Evolutionary conservation across 768 basidiomycete species (phyloP).

Genomic region (Lentinula guzmanii): DNA sequence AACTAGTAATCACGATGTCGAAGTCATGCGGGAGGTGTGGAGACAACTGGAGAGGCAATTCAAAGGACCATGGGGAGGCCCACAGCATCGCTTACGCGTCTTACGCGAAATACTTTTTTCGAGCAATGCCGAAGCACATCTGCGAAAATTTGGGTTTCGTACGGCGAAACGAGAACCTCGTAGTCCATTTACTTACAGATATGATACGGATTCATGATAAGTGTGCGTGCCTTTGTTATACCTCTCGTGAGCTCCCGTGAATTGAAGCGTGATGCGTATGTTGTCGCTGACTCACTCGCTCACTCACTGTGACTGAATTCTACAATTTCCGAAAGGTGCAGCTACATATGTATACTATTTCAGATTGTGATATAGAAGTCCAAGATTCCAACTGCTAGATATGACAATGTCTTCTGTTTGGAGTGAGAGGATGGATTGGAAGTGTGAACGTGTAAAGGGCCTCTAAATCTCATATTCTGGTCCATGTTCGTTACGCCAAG

Average conservation of each 20-base stretch:
- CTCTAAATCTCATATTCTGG: background rate
- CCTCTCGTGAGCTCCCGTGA: background rate
- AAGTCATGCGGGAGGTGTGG: conserved; percentile 52
- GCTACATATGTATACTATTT: background rate
- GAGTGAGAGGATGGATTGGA: background rate
- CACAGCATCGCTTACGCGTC: conserved; percentile 35
- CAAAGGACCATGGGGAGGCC: conserved; percentile 34
- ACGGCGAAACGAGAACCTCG: background rate
- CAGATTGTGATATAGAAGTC: background rate
- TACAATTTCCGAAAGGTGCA: background rate
- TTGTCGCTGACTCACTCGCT: too few species aligned
- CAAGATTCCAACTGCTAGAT: background rate
- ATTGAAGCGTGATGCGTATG: background rate
- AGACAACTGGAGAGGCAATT: conserved; percentile 50
- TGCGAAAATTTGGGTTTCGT: background rate
- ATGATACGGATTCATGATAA: background rate
- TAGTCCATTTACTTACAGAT: background rate
- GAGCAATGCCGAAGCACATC: conserved; percentile 1
- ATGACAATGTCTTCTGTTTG: background rate
- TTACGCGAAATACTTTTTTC: conserved; percentile 31
- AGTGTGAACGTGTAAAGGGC: background rate
- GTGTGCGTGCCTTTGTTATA: too few species aligned
- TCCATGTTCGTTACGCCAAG: conserved; percentile 55
- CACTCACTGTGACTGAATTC: background rate
- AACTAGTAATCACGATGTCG: conserved; percentile 46